These are phyloP conservation scores for Sporopachydermia lactativora DNA, from an alignment of 805 yeast genomes.

Conservation along the genomic window DNA sequence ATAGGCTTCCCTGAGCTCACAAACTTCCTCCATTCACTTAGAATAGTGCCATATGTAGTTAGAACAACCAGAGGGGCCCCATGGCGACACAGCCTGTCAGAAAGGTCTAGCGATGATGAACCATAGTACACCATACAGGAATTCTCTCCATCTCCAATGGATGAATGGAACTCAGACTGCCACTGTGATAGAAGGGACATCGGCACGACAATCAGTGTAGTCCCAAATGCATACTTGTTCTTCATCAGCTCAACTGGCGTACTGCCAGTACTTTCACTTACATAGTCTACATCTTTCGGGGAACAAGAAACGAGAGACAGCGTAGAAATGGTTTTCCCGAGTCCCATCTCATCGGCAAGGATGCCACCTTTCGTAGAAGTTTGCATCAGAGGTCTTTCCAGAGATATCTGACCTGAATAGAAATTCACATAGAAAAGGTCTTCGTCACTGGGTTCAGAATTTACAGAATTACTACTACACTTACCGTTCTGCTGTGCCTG, in stretches of 20 bases:
- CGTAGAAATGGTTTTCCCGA: constrained; percentile 85
- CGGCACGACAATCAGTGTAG: constrained; percentile 76
- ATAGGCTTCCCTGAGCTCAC: constrained; percentile 12
- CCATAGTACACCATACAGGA: constrained; percentile 66
- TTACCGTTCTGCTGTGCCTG: constrained; percentile 5
- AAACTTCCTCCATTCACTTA: constrained; percentile 52
- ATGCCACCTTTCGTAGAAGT: constrained; percentile 67
- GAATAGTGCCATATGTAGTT: constrained; percentile 81
- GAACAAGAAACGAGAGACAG: constrained; percentile 39
- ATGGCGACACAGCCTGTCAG: constrained; percentile 7
- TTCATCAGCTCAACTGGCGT: constrained; percentile 2
- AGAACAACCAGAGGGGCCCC: constrained; percentile 55
- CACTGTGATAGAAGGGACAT: constrained; percentile 88
- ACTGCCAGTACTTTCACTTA: constrained; percentile 3
- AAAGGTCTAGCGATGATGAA: background rate
- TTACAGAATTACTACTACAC: background rate
- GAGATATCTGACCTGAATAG: constrained; percentile 66
- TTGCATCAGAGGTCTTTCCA: constrained; percentile 49
- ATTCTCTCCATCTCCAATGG: constrained; percentile 31
- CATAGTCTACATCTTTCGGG: constrained; percentile 30
- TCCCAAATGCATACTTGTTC: constrained; percentile 42
- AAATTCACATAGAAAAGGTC: constrained; percentile 57
- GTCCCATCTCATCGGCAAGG: constrained; percentile 93
- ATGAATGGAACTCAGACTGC: constrained; percentile 63
- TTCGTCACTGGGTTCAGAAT: constrained; percentile 5